Conservation (phyloP, 768 basidiomycete genomes). For the Gloeopeniophorella convolvens region DNA sequence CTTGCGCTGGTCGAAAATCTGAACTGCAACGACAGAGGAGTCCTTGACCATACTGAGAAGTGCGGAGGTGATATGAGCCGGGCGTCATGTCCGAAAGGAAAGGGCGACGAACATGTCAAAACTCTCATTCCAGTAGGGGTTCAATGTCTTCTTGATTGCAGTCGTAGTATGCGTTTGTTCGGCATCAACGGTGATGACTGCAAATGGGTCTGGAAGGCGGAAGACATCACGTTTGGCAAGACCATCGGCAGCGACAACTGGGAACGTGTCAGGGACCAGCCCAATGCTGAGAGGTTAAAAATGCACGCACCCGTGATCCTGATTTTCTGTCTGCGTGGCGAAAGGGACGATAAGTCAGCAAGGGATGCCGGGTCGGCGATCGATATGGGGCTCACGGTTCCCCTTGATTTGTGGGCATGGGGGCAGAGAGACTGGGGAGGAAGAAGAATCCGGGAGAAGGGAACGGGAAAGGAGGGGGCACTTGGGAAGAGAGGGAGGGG, state of each 20-base stretch:
- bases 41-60: conserved; percentile 82
- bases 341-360: conserved; percentile 18
- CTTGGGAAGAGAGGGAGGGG: not conserved
- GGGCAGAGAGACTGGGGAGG: conserved; percentile 26
- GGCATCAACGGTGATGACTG: conserved; percentile 96
- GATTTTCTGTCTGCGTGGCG: conserved; percentile 54
- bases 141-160: conserved; percentile 92
- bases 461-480: not conserved
- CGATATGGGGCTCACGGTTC: conserved; percentile 23
- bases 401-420: conserved; percentile 27
- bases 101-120: conserved; percentile 79
- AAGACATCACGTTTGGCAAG: conserved; percentile 94
- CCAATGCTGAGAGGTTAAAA: not conserved
- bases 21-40: conserved; percentile 94
- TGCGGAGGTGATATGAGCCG: not conserved
- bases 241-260: conserved; percentile 94
- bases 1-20: conserved; percentile 99
- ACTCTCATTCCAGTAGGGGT: conserved; percentile 97
- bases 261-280: not conserved
- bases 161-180: conserved; percentile 97
- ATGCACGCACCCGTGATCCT: conserved; percentile 61
- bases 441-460: conserved; percentile 15
- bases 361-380: not conserved
- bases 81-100: conserved; percentile 3
- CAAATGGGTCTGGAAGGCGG: conserved; percentile 95